phyloP scores from a whole-genome alignment of 768 basidiomycete species.

The Leucogyrophana mollusca region DNA sequence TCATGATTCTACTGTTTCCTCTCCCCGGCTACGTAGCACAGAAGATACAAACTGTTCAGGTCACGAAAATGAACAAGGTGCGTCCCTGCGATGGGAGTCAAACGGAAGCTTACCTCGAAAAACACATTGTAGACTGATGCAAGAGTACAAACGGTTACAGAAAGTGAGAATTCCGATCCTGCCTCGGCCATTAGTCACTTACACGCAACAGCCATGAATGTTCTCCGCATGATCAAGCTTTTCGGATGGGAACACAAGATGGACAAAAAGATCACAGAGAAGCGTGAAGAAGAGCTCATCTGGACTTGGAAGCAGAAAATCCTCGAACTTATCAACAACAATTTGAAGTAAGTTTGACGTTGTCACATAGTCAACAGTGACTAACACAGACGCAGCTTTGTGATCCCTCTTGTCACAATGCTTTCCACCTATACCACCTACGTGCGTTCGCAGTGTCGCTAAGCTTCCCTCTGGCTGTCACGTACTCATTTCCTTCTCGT shows the following conservation, averaged over 20 bases:
- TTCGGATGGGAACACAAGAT: constrained; percentile 68
- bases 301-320: constrained; percentile 54
- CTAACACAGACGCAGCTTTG: constrained; percentile 35
- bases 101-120: not conserved
- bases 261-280: constrained; percentile 47
- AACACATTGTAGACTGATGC: constrained; percentile 44
- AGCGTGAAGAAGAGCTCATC: constrained; percentile 59
- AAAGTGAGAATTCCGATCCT: constrained; percentile 40
- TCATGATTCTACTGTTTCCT: constrained; percentile 53
- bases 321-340: constrained; percentile 43
- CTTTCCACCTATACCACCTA: constrained; percentile 59
- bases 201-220: constrained; percentile 43
- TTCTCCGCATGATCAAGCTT: constrained; percentile 68
- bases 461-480: not conserved
- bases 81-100: not conserved
- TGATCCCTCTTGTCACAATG: constrained; percentile 65
- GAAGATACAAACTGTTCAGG: constrained; percentile 45
- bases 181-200: not conserved
- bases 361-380: not conserved
- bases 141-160: constrained; percentile 59
- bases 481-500: not conserved
- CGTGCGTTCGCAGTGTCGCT: constrained; percentile 31
- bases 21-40: constrained; percentile 57
- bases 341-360: constrained; percentile 11
- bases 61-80: constrained; percentile 45